Base-by-base conservation (phyloP, 73 alveolate genomes). In the Blepharisma stoltei region DNA sequence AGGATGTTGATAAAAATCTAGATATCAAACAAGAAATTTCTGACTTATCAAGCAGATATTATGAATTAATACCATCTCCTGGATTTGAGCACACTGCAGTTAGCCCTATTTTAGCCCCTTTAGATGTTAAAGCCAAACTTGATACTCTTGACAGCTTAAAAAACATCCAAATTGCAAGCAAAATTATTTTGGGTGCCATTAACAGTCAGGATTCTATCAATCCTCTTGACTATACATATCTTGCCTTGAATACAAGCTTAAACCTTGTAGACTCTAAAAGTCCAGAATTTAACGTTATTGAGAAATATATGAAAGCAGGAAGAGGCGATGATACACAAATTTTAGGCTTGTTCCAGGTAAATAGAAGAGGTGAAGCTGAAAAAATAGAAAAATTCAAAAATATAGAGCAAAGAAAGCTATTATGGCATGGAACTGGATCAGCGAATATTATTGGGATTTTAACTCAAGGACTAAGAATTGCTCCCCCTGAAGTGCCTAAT, bases 391-490 rank as follows among this genome's bases (percentile, higher is more conserved):
- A 76, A 67, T 89, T 54, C 67, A 50, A 89, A 48, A 70, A 87
- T 54, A 50, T 92, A 23, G 80, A 82, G 6, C 88, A 93, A 67
- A 88, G 93, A 76, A 83, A 76, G 83, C 82, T 95, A 43, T 81
- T 95, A 54, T 95, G 95, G 93, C 99, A 95, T 83, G 99, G 99
- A 6, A 85, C 98, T 7, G 84, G 86, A 55, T 86, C 91, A 21
- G 89, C 94, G 67, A 95, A 95, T 81, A 82, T 86, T 78, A 68
- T 94, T 20, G 97, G 98, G 6, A 95, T 95, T 69, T 79, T 25
- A 25, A 70, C 87, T 0, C 88, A 86, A 52, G 97, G 96, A 77
- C 88, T 87, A 78, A 93, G 90, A 89, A 90, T 89, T 6, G 92
- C 97, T n/a, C 99, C 99, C 7, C 93, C 97, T 50, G 93, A 88